A percentile compares a stretch with the other conserved stretches of the same genome.
Conservation (phyloP, 2,329 filamentous ascomycete genomes). For the Biscogniauxia mediterranea region DNA sequence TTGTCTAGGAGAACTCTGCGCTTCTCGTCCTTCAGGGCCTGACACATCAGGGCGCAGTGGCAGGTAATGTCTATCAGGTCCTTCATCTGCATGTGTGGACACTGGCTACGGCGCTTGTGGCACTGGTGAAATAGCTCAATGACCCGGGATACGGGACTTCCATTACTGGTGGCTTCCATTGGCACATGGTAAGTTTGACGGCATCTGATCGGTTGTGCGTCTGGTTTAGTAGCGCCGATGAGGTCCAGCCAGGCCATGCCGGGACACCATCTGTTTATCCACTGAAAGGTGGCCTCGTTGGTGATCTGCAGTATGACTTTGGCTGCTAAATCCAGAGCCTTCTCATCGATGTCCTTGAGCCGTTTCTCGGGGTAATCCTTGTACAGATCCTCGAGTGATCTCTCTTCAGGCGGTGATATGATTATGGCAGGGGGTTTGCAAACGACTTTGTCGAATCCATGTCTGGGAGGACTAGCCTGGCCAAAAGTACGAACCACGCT, state of each 20-base stretch:
- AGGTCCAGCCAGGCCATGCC: conserved; percentile 10
- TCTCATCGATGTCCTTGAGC: conserved; percentile 12
- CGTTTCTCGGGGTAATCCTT: conserved; percentile 18
- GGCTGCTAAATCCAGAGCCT: conserved; percentile 8
- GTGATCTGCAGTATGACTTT: conserved; percentile 12
- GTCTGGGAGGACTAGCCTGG: neutral
- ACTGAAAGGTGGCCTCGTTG: conserved; percentile 18
- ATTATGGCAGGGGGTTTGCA: neutral
- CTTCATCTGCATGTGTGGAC: neutral
- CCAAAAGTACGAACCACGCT: neutral
- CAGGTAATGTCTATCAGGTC: conserved; percentile 16
- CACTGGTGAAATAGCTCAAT: conserved; percentile 15
- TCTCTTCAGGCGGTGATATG: neutral
- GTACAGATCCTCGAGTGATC: conserved; percentile 21
- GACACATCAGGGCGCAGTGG: conserved; percentile 16
- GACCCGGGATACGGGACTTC: conserved; percentile 3
- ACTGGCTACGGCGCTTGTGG: neutral
- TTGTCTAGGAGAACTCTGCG: conserved; percentile 10
- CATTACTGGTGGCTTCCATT: conserved; percentile 10
- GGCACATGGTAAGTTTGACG: conserved; percentile 9
- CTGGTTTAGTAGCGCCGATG: conserved; percentile 5
- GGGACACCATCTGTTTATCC: conserved; percentile 23
- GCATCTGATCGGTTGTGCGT: neutral
- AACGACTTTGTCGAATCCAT: neutral
- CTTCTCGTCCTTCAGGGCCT: conserved; percentile 18